Evolutionary conservation across 345 rosid genomes (phyloP), one percentile per base, ranked within the genome.

Genomic region (Citrus australasica): DNA sequence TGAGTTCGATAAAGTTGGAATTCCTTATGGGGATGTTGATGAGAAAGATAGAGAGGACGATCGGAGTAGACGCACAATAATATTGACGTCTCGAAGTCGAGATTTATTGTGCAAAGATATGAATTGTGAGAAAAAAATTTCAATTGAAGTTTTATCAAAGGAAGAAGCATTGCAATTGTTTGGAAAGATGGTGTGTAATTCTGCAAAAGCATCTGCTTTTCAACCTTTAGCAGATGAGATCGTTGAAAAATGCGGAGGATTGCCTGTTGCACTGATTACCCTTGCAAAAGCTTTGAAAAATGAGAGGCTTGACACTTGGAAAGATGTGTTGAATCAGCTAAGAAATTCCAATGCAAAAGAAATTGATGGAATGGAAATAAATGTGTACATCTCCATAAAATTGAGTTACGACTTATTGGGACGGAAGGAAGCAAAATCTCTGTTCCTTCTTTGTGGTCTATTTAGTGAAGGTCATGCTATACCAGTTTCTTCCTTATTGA

Each of bases 1-100:
- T 16, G 60, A 73, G 2, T 28, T 65, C 1, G 27, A 9, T 0
- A 32, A 0, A 0, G n/a, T 73, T 2, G 81, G 73, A 37, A 79
- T 79, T 55, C 66, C 71, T 4, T 17, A 27, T 25, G 77, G 28
- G 46, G 37, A 21, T 25, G 30, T 5, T 11, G 25, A 37, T 22
- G 42, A 0, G 19, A 63, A 1, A 8, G 59, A 6, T 25, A 40
- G 37, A 42, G 28, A 22, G 5, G 24, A 35, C 71, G 37, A 21
- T 33, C n/a, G 6, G 5, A 9, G 40, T 2, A 1, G 51, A 58
- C 78, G 85, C 75, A 85, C 79, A 40, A 0, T 87, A n/a, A 32
- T 87, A 22, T 2, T 87, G 24, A 82, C 87, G 0, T 79, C 88
- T 0, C 73, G 79, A 51, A 6, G 22, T 2, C 42, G 4, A 19